These are phyloP conservation scores for Scedosporium minutisporum DNA, from an alignment of 2,329 filamentous ascomycete species.

Conservation along the genomic window DNA sequence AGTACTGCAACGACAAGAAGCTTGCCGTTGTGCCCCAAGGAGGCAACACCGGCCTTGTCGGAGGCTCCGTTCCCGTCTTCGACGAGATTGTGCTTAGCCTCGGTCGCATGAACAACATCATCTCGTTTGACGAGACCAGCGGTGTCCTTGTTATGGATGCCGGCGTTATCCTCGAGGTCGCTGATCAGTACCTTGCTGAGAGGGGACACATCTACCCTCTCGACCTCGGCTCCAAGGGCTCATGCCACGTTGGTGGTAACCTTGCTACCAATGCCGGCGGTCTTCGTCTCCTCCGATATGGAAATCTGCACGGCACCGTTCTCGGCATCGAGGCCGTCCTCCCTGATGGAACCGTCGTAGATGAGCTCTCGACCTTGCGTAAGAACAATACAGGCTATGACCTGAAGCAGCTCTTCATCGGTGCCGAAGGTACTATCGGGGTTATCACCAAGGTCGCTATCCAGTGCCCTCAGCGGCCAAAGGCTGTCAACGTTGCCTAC, in stretches of 20 bases:
- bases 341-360: constrained; percentile 82
- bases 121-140: constrained; percentile 86
- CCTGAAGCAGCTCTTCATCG: constrained; percentile 92
- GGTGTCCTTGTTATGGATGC: constrained; percentile 85
- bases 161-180: constrained; percentile 81
- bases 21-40: constrained; percentile 95
- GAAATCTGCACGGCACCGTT: constrained; percentile 86
- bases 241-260: constrained; percentile 92
- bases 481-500: constrained; percentile 88
- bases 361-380: constrained; percentile 77
- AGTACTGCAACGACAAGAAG: constrained; percentile 89
- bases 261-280: constrained; percentile 94
- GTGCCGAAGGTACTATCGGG: constrained; percentile 87
- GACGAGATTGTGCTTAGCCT: constrained; percentile 96
- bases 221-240: constrained; percentile 95
- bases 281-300: constrained; percentile 80
- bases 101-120: constrained; percentile 80
- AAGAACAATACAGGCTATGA: constrained; percentile 99
- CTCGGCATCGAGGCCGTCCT: constrained; percentile 89
- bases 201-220: constrained; percentile 85
- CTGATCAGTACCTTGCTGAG: constrained; percentile 77
- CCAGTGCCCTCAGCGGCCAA: constrained; percentile 76
- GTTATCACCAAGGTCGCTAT: constrained; percentile 88
- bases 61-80: constrained; percentile 91
- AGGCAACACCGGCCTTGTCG: constrained; percentile 92